A percentile compares a stretch with the other conserved stretches of the same genome.
phyloP scores from a whole-genome alignment of 2,329 filamentous ascomycete species.

The Helotiales sp. region DNA sequence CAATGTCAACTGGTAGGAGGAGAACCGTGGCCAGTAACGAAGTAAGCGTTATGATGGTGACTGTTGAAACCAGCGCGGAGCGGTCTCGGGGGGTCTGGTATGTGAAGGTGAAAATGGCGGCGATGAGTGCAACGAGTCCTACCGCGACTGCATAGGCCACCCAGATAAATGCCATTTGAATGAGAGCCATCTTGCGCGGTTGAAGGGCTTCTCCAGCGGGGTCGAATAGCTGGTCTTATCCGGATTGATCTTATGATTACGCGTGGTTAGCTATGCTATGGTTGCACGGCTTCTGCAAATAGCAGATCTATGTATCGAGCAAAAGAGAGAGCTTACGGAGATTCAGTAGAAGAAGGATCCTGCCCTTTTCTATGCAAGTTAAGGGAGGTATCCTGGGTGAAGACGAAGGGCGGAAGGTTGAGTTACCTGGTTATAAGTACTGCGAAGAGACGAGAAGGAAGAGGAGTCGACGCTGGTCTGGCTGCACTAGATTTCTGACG shows the following conservation, averaged over 20 bases:
- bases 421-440: background rate
- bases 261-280: constrained; percentile 16
- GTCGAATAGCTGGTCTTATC: constrained; percentile 16
- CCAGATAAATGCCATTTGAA: constrained; percentile 94
- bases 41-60: constrained; percentile 87
- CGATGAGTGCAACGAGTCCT: constrained; percentile 74
- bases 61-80: constrained; percentile 77
- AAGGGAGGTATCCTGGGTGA: background rate
- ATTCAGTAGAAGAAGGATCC: background rate
- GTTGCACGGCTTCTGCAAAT: background rate
- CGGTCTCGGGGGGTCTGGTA: constrained; percentile 91
- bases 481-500: constrained; percentile 16
- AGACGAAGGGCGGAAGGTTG: background rate
- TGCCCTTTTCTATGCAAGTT: background rate
- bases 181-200: constrained; percentile 52
- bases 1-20: constrained; percentile 92
- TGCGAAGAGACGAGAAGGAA: background rate
- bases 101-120: constrained; percentile 84
- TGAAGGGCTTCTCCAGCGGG: constrained; percentile 3
- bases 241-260: constrained; percentile 17
- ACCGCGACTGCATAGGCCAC: constrained; percentile 87
- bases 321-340: background rate
- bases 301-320: background rate
- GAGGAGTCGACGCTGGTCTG: background rate
- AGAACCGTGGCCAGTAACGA: constrained; percentile 89